These are phyloP conservation scores for Sinapis alba DNA, from an alignment of 441 rosid genomes.

Conservation along the genomic window DNA sequence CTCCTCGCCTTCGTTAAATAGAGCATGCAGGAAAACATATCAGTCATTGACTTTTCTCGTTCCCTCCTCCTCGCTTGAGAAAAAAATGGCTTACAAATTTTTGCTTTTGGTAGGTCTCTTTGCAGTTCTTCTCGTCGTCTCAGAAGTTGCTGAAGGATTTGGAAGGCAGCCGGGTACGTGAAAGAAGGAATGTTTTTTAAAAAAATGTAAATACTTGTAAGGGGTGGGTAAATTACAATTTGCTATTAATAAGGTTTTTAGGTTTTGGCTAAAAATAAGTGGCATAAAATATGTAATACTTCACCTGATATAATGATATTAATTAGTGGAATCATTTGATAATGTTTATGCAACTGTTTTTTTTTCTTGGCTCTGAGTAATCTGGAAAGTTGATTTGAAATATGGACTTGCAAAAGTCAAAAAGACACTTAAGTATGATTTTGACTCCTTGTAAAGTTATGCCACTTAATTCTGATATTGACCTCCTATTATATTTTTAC, in stretches of 20 bases:
- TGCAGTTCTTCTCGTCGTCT: not conserved
- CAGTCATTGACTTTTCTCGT: not conserved
- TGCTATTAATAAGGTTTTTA: no score
- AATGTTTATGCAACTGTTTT: not conserved
- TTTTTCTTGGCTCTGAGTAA: not conserved
- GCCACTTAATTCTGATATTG: no score
- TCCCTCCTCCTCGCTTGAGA: not conserved
- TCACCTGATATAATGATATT: no score
- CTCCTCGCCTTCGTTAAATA: no score
- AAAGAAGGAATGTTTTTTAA: no score
- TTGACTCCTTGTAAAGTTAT: no score
- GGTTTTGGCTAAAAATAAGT: not conserved
- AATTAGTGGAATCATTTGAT: not conserved
- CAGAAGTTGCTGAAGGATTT: not conserved
- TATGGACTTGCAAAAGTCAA: not conserved
- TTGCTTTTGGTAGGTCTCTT: not conserved
- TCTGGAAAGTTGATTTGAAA: not conserved
- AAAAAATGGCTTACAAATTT: not conserved
- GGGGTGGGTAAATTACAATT: not conserved
- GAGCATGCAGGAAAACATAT: not conserved
- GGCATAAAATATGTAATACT: not conserved
- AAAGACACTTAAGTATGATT: not conserved
- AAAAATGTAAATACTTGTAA: not conserved
- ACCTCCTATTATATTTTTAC: no score
- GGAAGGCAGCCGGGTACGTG: not conserved